Evolutionary conservation across 192 early-diverging fungal genomes (phyloP), one percentile per base, ranked within the genome.

Genomic region (Chytriomyces hyalinus): DNA sequence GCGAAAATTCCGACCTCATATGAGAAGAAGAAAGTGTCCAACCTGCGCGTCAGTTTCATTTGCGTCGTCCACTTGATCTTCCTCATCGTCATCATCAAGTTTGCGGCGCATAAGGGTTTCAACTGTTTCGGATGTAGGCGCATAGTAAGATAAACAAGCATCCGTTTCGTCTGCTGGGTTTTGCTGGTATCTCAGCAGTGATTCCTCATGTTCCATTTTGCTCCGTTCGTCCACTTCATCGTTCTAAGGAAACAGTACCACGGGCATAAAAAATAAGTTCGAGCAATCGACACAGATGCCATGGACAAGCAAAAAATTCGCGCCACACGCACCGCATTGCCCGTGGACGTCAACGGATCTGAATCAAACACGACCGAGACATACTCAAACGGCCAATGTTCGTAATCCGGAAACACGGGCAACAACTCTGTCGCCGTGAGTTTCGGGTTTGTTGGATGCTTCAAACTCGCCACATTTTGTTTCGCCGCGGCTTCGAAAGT

Each of bases 371-470:
- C 75, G 57, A 72, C 57, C 24, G 75, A 64, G 6, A n/a, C 62
- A 44, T 78, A 80, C n/a, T 47, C 50, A 44, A 63, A 47, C 44
- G 73, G 67, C 77, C 77, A 76, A 22, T 75, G 75, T 57, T 74
- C 78, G 28, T 77, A 80, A 48, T 79, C 81, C 24, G 81, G 81
- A 66, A 83, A 83, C 61, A 83, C 66, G 13, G 78, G 81, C 43
- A 83, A 49, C 17, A 83, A 68, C 49, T 83, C 81, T 13, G 53
- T 78, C 36, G 74, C 78, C 45, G 61, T 70, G 22, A 83, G 49
- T 6, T 73, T 61, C 10, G 77, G 77, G 36, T 83, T 83, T 11
- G 67, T 70, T 13, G 81, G 81, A 50, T 83, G 81, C 43, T 76
- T 65, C 10, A 83, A 60, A 5, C 61, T 64, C 17, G 51, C 26